Percentiles rank a stretch among this genome's conserved stretches.
These are phyloP conservation scores for Blastomyces gilchristii DNA, from an alignment of 2,329 filamentous ascomycete genomes.

Conservation along the genomic window DNA sequence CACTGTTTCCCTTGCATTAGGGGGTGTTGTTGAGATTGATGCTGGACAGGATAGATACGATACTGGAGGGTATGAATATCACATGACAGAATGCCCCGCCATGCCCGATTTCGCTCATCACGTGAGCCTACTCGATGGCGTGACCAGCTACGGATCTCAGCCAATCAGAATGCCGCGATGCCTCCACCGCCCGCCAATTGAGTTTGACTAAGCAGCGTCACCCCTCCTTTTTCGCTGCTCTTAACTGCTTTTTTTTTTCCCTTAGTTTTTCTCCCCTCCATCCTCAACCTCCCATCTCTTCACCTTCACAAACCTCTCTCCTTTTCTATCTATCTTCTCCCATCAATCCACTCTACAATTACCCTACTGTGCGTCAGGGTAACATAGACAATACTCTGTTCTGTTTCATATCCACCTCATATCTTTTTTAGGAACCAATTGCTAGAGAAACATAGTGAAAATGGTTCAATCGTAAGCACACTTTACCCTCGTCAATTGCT, in stretches of 20 bases:
- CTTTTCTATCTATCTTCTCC: slow-evolving; percentile 3
- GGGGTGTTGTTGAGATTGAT: too few relatives aligned
- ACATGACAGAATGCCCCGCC: not conserved
- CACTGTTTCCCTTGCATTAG: too few relatives aligned
- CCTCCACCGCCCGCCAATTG: not conserved
- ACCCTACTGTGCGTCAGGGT: slow-evolving; percentile 3
- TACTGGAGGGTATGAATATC: slow-evolving; percentile 1
- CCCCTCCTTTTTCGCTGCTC: not conserved
- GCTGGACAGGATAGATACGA: too few relatives aligned
- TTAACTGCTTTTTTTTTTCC: slow-evolving; percentile 14
- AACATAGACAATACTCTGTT: not conserved
- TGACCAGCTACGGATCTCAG: not conserved
- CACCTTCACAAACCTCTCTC: slow-evolving; percentile 13
- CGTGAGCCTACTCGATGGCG: not conserved
- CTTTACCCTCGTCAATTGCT: not conserved
- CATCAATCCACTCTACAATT: not conserved
- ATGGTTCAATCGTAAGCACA: slow-evolving; percentile 51
- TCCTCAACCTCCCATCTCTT: slow-evolving; percentile 9
- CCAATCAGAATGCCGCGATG: not conserved
- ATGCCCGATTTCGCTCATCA: not conserved
- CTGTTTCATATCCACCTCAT: not conserved
- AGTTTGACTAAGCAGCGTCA: not conserved
- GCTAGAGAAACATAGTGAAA: slow-evolving; percentile 27
- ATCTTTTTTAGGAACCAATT: not conserved
- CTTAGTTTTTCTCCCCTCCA: slow-evolving; percentile 17